Base-by-base conservation (phyloP, 176 grass and related monocot genomes). In the Oryza officinalis region DNA sequence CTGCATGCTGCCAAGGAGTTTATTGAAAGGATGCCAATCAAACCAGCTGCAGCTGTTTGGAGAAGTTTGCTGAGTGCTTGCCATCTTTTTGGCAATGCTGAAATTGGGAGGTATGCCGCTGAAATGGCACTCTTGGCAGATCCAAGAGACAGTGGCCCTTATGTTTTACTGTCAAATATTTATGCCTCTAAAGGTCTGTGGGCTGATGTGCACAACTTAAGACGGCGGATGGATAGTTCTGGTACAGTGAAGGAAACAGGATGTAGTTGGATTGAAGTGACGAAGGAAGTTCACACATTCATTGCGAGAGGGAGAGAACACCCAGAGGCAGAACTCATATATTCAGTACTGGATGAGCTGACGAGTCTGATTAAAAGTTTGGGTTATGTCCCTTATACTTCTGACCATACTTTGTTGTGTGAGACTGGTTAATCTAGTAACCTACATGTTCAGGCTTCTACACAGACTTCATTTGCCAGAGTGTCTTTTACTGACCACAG, bases 111-210 rank as follows among this genome's bases (percentile, higher is more conserved):
- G 41, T 79, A 87, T 92, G 89, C 89, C 0, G 86, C 92, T 70
- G 87, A 94, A 86, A 92, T 88, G 87, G 81, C 86, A 38, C 69
- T 94, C 43, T 82, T 81, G 77, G 75, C 1, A 2, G 86, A 97
- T 86, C 94, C 94, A 4, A 80, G 35, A 67, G 83, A 97, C 20
- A 92, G 89, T 80, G 83, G 83, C 20, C 81, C 90, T 59, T 92
- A 87, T 70, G 86, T 92, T 60, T 79, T 97, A 67, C 26, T 97
- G 38, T 94, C 94, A 15, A 94, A 92, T 87, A 92, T 97, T 61
- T 94, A 93, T 83, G 90, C 92, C 70, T 94, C 89, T 37, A 94
- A 90, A 85, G 89, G 88, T 69, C 82, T 90, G 76, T 95, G 88
- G 93, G 61, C n/a, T 63, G 88, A 94, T 94, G 94, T 69, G 23